phyloP scores from a whole-genome alignment of 163 green algal species.

The Dunaliella salina region DNA sequence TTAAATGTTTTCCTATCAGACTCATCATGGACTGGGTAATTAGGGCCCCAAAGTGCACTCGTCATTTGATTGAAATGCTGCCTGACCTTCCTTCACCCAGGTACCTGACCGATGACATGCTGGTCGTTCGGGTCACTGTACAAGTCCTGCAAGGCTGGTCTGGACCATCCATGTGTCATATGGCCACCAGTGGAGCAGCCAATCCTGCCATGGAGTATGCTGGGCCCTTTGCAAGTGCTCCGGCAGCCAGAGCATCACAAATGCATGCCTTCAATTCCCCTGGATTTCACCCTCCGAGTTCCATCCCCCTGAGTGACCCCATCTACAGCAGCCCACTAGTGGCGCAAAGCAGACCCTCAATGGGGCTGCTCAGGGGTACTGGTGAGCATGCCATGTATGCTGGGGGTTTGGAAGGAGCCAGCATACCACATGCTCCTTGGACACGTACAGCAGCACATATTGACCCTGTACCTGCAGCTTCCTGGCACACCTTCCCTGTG shows the following conservation, averaged over 20 bases:
- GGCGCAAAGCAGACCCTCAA: too few relatives aligned
- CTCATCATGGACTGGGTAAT: too few relatives aligned
- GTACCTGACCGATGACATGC: slow-evolving; percentile 39
- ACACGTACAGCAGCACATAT: too few relatives aligned
- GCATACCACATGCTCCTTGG: too few relatives aligned
- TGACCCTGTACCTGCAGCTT: too few relatives aligned
- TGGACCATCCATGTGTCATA: slow-evolving; percentile 9
- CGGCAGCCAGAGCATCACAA: not conserved
- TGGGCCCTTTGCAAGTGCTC: not conserved
- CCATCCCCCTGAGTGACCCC: not conserved
- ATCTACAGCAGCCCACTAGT: not conserved
- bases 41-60: too few relatives aligned
- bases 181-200: not conserved
- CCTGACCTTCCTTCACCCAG: slow-evolving; percentile 2
- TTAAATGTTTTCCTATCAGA: too few relatives aligned
- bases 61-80: not conserved
- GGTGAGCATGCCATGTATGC: too few relatives aligned
- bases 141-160: slow-evolving; percentile 35
- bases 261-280: not conserved
- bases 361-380: too few relatives aligned
- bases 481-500: not conserved
- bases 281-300: not conserved
- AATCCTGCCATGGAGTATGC: too few relatives aligned
- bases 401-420: too few relatives aligned
- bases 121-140: slow-evolving; percentile 30